phyloP scores from a whole-genome alignment of 805 yeast genomes.

The Pichia occidentalis region DNA sequence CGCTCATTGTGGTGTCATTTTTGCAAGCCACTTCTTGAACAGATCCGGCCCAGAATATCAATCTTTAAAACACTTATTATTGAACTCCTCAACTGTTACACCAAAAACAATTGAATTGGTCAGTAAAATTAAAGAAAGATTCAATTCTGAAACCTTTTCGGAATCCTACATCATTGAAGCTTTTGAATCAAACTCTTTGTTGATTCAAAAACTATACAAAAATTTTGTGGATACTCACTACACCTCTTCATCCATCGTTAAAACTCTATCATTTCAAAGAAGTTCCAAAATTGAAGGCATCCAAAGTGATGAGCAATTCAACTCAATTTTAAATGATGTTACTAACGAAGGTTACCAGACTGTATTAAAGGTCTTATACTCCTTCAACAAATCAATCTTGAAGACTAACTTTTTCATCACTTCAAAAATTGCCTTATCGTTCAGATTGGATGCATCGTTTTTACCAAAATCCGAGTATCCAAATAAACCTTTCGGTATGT shows the following conservation, averaged over 20 bases:
- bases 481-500: constrained; percentile 89
- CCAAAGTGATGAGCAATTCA: constrained; percentile 68
- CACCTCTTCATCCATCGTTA: constrained; percentile 60
- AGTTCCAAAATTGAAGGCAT: constrained; percentile 71
- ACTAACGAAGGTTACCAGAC: constrained; percentile 75
- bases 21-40: constrained; percentile 91
- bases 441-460: constrained; percentile 81
- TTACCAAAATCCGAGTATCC: constrained; percentile 85
- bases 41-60: constrained; percentile 87
- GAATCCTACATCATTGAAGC: constrained; percentile 75
- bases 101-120: constrained; percentile 70
- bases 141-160: constrained; percentile 90
- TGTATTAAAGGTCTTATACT: constrained; percentile 67
- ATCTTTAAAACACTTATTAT: constrained; percentile 49
- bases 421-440: constrained; percentile 90
- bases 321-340: constrained; percentile 56
- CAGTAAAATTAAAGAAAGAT: constrained; percentile 74
- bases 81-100: constrained; percentile 50
- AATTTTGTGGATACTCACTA: constrained; percentile 90
- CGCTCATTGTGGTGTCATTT: constrained; percentile 88
- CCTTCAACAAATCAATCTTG: constrained; percentile 79
- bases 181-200: constrained; percentile 59
- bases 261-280: constrained; percentile 83
- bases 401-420: constrained; percentile 93
- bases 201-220: constrained; percentile 78